phyloP scores from a whole-genome alignment of 345 rosid genomes.

The Cardiospermum halicacabum region DNA sequence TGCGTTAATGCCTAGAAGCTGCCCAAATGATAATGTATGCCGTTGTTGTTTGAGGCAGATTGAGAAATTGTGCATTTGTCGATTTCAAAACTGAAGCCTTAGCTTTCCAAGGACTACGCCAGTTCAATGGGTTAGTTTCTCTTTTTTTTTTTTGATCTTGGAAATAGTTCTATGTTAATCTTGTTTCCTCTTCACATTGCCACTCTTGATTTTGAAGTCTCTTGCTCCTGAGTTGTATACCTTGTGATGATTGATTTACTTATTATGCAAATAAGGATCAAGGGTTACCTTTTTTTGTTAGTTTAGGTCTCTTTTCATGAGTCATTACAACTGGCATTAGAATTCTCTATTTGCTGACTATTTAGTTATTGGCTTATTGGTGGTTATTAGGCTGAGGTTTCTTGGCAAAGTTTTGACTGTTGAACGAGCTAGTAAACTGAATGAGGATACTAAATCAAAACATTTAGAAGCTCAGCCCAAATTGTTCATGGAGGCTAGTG shows the following conservation, averaged over 20 bases:
- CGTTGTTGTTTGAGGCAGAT: slow-evolving; percentile 32
- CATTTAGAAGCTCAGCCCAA: slow-evolving; percentile 31
- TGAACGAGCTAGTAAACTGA: slow-evolving; percentile 62
- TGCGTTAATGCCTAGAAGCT: background rate
- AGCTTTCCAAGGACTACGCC: slow-evolving; percentile 81
- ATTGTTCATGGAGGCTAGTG: slow-evolving; percentile 27
- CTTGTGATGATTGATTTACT: background rate
- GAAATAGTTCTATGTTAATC: background rate
- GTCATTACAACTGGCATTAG: no score
- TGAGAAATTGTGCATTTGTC: slow-evolving; percentile 79
- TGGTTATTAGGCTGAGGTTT: slow-evolving; percentile 67
- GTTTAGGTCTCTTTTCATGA: background rate
- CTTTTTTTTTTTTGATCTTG: background rate
- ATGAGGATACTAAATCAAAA: slow-evolving; percentile 37
- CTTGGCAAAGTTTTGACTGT: slow-evolving; percentile 83
- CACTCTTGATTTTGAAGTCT: background rate
- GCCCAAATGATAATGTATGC: background rate
- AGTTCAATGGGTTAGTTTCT: slow-evolving; percentile 65
- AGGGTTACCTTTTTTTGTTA: background rate
- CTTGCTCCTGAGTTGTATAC: background rate
- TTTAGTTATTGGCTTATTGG: slow-evolving; percentile 16
- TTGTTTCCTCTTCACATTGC: background rate
- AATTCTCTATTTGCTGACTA: background rate
- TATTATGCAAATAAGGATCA: background rate
- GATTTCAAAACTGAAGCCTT: slow-evolving; percentile 70